phyloP scores from a whole-genome alignment of 345 rosid genomes.

The Isatis tinctoria region DNA sequence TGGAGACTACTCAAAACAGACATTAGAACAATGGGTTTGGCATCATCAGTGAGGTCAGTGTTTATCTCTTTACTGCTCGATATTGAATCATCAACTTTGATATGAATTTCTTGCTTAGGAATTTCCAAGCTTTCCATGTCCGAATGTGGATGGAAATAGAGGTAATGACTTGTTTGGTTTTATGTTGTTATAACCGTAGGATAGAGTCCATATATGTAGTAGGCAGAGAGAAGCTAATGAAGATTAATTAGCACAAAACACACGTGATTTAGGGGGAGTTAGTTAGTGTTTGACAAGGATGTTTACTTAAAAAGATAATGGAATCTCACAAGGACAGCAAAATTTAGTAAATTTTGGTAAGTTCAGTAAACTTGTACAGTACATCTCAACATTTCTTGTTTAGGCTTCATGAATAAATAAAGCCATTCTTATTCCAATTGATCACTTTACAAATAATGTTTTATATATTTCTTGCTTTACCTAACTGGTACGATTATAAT shows the following conservation, averaged over 20 bases:
- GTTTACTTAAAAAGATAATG: conserved; percentile 15
- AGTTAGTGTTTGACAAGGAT: conserved; percentile 16
- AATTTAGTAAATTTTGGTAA: not conserved
- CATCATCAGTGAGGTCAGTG: not conserved
- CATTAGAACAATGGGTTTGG: conserved; percentile 19
- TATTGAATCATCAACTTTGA: conserved; percentile 2
- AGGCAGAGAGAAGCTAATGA: conserved; percentile 3
- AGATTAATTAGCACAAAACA: conserved; percentile 13
- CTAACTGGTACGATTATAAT: conserved; percentile 25
- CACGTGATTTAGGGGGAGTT: conserved; percentile 21
- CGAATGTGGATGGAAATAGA: not conserved
- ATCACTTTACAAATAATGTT: conserved; percentile 5
- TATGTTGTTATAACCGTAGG: not conserved
- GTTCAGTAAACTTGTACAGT: conserved; percentile 18
- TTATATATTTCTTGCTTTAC: conserved; percentile 17
- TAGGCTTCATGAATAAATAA: not conserved
- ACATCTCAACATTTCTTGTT: not conserved
- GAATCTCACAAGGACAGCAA: conserved; percentile 15
- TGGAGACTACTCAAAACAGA: conserved; percentile 36
- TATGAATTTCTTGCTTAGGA: conserved; percentile 22
- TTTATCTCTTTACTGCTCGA: conserved; percentile 7
- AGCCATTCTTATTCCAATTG: not conserved
- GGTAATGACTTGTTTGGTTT: conserved; percentile 16
- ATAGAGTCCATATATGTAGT: conserved; percentile 12
- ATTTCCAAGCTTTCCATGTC: conserved; percentile 13